These are phyloP conservation scores for Fusarium nodosum DNA, from an alignment of 2,329 filamentous ascomycete genomes.

Conservation along the genomic window DNA sequence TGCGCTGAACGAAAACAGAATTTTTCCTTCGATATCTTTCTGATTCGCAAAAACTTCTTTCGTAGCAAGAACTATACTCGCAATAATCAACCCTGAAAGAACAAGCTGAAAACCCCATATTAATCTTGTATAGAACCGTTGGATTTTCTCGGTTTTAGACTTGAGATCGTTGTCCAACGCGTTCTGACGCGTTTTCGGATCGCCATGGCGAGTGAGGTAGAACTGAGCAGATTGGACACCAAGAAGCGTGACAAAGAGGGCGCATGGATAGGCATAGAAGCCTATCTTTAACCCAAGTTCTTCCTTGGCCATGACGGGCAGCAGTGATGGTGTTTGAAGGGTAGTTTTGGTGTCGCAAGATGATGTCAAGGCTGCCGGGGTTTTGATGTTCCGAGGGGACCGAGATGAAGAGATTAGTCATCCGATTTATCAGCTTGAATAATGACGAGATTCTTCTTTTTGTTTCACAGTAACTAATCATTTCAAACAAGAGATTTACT, in stretches of 20 bases:
- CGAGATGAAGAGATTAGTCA: constrained; percentile 13
- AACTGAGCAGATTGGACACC: constrained; percentile 56
- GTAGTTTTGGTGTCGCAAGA: constrained; percentile 1
- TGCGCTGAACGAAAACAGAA: constrained; percentile 57
- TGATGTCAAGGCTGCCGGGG: constrained; percentile 30
- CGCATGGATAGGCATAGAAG: constrained; percentile 59
- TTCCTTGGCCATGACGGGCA: constrained; percentile 51
- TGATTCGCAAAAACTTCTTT: constrained; percentile 52
- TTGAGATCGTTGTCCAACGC: constrained; percentile 50
- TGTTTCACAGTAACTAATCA: neutral
- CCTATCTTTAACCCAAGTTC: constrained; percentile 56
- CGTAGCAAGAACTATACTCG: constrained; percentile 53
- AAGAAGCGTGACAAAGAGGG: constrained; percentile 56
- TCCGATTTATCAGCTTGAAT: constrained; percentile 23
- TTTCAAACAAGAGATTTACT: neutral
- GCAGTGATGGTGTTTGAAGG: neutral
- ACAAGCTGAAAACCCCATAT: constrained; percentile 56
- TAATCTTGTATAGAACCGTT: constrained; percentile 51
- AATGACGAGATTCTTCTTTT: neutral
- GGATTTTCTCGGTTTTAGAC: constrained; percentile 47
- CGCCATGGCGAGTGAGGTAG: constrained; percentile 52
- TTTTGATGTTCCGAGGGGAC: constrained; percentile 19
- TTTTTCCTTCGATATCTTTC: constrained; percentile 43
- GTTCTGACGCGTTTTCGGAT: constrained; percentile 40
- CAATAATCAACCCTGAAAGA: constrained; percentile 52